These are phyloP conservation scores for Helianthus tuberosus DNA, from an alignment of 129 eudicot species.

Conservation along the genomic window DNA sequence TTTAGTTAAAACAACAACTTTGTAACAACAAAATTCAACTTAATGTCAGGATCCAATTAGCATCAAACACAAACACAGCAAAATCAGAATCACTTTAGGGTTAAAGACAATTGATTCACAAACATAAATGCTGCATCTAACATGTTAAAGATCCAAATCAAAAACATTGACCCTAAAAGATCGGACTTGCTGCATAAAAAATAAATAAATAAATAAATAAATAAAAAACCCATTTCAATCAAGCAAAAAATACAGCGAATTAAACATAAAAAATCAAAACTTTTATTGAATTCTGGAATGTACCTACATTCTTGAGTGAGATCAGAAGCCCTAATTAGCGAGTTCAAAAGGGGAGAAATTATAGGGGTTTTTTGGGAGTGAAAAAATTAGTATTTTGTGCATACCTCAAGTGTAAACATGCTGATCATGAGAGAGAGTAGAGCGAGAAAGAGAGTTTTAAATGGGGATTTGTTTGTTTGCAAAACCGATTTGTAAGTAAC, in stretches of 20 bases:
- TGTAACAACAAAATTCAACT: conserved; percentile 28
- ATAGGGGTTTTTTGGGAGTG: conserved; percentile 24
- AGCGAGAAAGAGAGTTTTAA: conserved; percentile 26
- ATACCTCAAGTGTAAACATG: conserved; percentile 38
- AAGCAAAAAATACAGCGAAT: conserved; percentile 19
- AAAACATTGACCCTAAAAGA: conserved; percentile 20
- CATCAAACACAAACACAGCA: conserved; percentile 15
- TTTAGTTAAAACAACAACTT: neutral
- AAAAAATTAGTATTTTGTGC: conserved; percentile 12
- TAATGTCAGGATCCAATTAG: conserved; percentile 24
- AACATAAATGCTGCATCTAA: conserved; percentile 3
- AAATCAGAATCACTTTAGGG: conserved; percentile 17
- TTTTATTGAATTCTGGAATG: conserved; percentile 17
- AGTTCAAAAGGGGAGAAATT: conserved; percentile 16
- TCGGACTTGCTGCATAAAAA: conserved; percentile 30
- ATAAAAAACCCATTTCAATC: neutral
- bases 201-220: no score
- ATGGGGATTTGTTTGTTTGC: conserved; percentile 41
- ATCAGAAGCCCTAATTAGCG: conserved; percentile 38
- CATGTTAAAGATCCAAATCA: conserved; percentile 31
- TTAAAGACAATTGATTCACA: conserved; percentile 2
- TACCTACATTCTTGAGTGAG: conserved; percentile 39
- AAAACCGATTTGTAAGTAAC: conserved; percentile 42
- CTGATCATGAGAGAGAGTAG: conserved; percentile 38
- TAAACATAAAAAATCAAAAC: conserved; percentile 14